Conservation (phyloP, 345 rosid species). For the Eucalyptus sp. region DNA sequence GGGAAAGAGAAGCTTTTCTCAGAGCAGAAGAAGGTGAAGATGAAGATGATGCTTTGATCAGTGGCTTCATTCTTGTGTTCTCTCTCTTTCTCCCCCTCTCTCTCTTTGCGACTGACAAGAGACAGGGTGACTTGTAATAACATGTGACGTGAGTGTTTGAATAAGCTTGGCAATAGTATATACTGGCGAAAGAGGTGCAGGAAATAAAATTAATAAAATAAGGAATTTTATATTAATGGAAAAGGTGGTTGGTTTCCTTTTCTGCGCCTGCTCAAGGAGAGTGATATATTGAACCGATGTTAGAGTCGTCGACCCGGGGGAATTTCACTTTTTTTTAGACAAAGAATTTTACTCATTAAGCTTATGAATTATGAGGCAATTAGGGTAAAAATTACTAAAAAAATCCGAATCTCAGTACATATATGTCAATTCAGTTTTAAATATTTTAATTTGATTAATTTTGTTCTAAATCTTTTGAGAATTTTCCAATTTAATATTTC, state of each 20-base stretch:
- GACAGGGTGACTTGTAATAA: background rate
- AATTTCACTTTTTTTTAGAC: background rate
- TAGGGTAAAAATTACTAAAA: background rate
- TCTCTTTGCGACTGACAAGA: background rate
- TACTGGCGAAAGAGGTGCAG: background rate
- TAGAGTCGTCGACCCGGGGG: background rate
- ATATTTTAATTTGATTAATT: background rate
- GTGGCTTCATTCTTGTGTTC: background rate
- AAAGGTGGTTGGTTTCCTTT: conserved; percentile 28
- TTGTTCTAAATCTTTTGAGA: background rate
- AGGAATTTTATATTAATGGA: background rate
- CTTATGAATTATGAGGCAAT: background rate
- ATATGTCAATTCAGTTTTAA: accelerated
- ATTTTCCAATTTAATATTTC: background rate
- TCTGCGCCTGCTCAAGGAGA: background rate
- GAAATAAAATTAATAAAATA: background rate
- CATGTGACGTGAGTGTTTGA: background rate
- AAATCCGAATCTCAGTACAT: accelerated
- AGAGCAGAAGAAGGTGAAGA: conserved; percentile 22
- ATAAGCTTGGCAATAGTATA: background rate
- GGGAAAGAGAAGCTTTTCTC: conserved; percentile 56
- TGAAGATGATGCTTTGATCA: background rate
- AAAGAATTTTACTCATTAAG: background rate
- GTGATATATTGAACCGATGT: background rate
- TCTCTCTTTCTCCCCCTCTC: background rate